Conservation (phyloP, 1,284 basidiomycete species). For the Chalciporus sp. region DNA sequence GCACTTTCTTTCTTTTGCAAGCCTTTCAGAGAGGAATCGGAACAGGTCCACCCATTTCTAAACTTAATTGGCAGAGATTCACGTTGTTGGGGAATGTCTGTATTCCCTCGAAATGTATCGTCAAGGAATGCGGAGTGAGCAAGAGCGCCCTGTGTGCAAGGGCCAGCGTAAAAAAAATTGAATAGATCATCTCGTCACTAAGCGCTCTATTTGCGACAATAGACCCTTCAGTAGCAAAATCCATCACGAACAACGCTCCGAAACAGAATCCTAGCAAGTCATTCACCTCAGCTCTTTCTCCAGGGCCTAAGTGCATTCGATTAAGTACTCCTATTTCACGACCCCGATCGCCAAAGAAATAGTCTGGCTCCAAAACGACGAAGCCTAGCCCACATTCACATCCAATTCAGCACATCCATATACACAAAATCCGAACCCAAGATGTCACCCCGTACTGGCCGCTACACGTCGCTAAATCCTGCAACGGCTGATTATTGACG, state of each 20-base stretch:
- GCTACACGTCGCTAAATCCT: slow-evolving; percentile 54
- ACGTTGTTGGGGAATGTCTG: slow-evolving; percentile 25
- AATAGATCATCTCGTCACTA: not conserved
- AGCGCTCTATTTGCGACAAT: slow-evolving; percentile 44
- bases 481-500: slow-evolving; percentile 51
- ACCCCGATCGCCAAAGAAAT: slow-evolving; percentile 35
- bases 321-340: no score
- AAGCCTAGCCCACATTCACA: slow-evolving; percentile 23
- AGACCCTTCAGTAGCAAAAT: slow-evolving; percentile 44
- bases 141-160: slow-evolving; percentile 44
- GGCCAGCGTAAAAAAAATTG: no score
- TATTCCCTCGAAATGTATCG: slow-evolving; percentile 47
- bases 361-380: slow-evolving; percentile 31
- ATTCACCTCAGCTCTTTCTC: not conserved
- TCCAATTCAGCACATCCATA: not conserved
- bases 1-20: slow-evolving; percentile 65
- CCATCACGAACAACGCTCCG: slow-evolving; percentile 51
- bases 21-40: slow-evolving; percentile 38
- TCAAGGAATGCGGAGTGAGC: slow-evolving; percentile 57
- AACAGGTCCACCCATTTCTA: slow-evolving; percentile 29
- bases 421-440: no score
- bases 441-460: no score
- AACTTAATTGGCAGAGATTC: slow-evolving; percentile 35
- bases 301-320: no score
- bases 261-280: slow-evolving; percentile 52